A percentile compares a stretch with the other conserved stretches of the same genome.
Conservation (phyloP, 2,329 filamentous ascomycete species). For the Hirsutella rhossiliensis region DNA sequence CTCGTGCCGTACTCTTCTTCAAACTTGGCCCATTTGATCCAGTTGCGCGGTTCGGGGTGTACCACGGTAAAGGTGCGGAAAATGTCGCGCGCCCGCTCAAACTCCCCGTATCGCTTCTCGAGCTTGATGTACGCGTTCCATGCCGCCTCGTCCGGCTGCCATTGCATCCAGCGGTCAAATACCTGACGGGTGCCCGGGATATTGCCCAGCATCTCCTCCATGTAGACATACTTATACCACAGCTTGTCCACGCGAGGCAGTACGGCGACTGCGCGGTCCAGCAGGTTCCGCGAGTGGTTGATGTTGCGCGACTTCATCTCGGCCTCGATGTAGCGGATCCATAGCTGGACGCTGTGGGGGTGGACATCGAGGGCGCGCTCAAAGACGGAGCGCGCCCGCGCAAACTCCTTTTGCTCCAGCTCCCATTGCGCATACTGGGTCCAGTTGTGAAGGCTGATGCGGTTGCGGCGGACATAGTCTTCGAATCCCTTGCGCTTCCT, state of each 20-base stretch:
- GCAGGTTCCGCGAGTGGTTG: slow-evolving; percentile 87
- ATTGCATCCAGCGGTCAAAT: slow-evolving; percentile 97
- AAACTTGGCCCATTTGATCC: slow-evolving; percentile 98
- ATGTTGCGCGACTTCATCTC: slow-evolving; percentile 93
- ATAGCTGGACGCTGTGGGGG: slow-evolving; percentile 72
- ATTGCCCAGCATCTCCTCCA: slow-evolving; percentile 96
- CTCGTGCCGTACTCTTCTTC: slow-evolving; percentile 92
- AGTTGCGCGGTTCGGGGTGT: slow-evolving; percentile 88
- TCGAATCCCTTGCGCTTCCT: slow-evolving; percentile 95
- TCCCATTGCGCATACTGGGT: slow-evolving; percentile 97
- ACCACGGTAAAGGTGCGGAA: slow-evolving; percentile 85
- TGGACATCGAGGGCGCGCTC: slow-evolving; percentile 91
- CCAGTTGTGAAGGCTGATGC: slow-evolving; percentile 98
- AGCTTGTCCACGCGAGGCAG: slow-evolving; percentile 87
- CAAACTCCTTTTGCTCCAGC: slow-evolving; percentile 94
- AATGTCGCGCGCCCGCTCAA: slow-evolving; percentile 77
- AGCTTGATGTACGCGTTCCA: slow-evolving; percentile 96
- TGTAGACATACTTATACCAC: slow-evolving; percentile 99
- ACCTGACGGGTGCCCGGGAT: slow-evolving; percentile 85
- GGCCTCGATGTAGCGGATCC: slow-evolving; percentile 88
- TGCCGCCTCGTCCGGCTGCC: slow-evolving; percentile 91
- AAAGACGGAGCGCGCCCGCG: slow-evolving; percentile 82
- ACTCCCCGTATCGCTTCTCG: slow-evolving; percentile 90
- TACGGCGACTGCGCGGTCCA: slow-evolving; percentile 89
- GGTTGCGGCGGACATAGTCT: slow-evolving; percentile 90